Evolutionary conservation across 163 green algal genomes (phyloP).

Genomic region (Scenedesmus sp.): DNA sequence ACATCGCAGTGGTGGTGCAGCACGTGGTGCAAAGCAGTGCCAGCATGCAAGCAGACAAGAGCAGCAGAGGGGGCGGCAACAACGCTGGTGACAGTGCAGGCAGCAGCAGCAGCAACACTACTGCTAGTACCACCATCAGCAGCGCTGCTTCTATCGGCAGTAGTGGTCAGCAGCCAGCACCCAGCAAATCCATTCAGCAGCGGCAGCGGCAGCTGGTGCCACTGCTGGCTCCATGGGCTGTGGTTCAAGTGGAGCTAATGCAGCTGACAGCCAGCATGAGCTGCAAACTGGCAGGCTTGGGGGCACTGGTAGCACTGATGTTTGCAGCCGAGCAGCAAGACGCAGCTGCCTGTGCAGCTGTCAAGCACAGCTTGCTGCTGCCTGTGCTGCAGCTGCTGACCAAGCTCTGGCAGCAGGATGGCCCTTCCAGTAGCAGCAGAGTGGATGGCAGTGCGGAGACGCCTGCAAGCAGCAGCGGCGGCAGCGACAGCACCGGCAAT

Average conservation of each 20-base stretch:
- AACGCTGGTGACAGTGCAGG: background rate
- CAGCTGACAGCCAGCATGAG: too few species aligned
- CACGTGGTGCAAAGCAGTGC: background rate
- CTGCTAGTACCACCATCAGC: background rate
- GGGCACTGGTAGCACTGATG: background rate
- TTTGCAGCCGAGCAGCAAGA: background rate
- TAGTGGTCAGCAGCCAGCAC: too few species aligned
- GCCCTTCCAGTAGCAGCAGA: background rate
- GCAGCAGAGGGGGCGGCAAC: background rate
- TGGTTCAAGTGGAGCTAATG: too few species aligned
- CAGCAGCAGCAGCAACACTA: too few species aligned
- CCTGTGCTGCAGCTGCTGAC: background rate
- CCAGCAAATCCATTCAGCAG: too few species aligned
- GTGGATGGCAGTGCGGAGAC: background rate
- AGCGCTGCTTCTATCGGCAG: background rate
- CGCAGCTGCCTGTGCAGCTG: background rate
- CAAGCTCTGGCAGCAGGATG: background rate
- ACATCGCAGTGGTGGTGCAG: background rate
- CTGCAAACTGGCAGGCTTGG: too few species aligned
- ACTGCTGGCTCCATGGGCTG: background rate
- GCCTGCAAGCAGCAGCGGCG: background rate
- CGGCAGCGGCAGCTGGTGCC: background rate
- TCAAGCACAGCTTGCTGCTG: background rate
- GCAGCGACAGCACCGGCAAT: background rate
- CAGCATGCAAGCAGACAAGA: background rate